phyloP scores from a whole-genome alignment of 2,329 filamentous ascomycete species.

The Lecanoromycetidae sp. region DNA sequence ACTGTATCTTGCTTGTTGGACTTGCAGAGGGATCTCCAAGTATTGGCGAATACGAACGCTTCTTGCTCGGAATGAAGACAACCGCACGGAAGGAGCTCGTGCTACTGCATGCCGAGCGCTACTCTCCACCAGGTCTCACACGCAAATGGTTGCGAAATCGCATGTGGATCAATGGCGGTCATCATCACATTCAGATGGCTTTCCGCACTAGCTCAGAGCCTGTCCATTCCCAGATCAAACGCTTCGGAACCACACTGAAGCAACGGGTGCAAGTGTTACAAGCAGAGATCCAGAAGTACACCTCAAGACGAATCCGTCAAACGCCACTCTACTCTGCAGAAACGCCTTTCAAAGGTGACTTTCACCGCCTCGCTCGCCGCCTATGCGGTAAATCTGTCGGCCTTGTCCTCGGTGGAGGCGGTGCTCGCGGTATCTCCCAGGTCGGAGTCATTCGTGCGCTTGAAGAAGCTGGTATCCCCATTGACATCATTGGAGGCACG shows the following conservation, averaged over 20 bases:
- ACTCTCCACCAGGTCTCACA: slow-evolving; percentile 72
- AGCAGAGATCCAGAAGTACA: slow-evolving; percentile 97
- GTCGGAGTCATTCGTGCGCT: slow-evolving; percentile 89
- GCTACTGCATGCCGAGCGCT: slow-evolving; percentile 76
- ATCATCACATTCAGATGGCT: slow-evolving; percentile 95
- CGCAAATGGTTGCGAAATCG: slow-evolving; percentile 83
- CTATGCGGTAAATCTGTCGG: slow-evolving; percentile 92
- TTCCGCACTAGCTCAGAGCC: slow-evolving; percentile 67
- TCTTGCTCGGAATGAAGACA: slow-evolving; percentile 92
- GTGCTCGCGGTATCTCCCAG: slow-evolving; percentile 81
- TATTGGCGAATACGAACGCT: slow-evolving; percentile 93
- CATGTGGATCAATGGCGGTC: slow-evolving; percentile 95
- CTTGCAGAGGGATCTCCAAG: slow-evolving; percentile 78
- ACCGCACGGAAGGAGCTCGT: slow-evolving; percentile 90
- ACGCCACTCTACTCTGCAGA: slow-evolving; percentile 82
- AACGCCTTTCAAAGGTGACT: slow-evolving; percentile 89
- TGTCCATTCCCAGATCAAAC: slow-evolving; percentile 60
- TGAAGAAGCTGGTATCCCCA: slow-evolving; percentile 91
- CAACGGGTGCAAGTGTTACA: slow-evolving; percentile 88
- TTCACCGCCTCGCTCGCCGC: slow-evolving; percentile 79
- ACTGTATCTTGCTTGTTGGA: slow-evolving; percentile 87
- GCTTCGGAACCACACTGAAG: slow-evolving; percentile 75
- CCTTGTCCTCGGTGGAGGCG: slow-evolving; percentile 84
- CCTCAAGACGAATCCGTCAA: slow-evolving; percentile 79
- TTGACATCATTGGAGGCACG: slow-evolving; percentile 89